A percentile compares a stretch with the other conserved stretches of the same genome.
Conservation (phyloP, 1,284 basidiomycete genomes). For the Erythrobasidium hasegawianum region DNA sequence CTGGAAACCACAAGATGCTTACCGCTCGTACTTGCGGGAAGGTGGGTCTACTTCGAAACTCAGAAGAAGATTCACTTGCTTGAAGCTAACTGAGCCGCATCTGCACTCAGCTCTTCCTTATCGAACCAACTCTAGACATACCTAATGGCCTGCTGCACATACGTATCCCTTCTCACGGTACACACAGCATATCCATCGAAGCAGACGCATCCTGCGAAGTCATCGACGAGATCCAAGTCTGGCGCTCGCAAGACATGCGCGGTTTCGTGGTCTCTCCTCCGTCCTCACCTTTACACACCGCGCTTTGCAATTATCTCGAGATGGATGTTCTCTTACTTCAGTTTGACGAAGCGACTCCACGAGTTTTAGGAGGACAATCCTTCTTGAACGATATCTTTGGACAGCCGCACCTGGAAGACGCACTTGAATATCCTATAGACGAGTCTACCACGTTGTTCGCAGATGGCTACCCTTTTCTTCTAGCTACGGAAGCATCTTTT, state of each 20-base stretch:
- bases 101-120: constrained; percentile 17
- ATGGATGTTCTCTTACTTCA: constrained; percentile 17
- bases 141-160: constrained; percentile 2
- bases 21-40: constrained; percentile 21
- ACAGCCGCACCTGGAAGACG: constrained; percentile 4
- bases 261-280: constrained; percentile 22
- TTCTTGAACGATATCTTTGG: constrained; percentile 23
- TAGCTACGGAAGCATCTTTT: constrained; percentile 27
- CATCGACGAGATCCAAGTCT: constrained; percentile 26
- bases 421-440: constrained; percentile 28
- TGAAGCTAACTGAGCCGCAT: no score
- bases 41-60: neutral
- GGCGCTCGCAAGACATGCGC: constrained; percentile 26
- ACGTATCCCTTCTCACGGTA: constrained; percentile 19
- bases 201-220: neutral
- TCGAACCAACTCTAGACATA: constrained; percentile 12
- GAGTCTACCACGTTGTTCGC: constrained; percentile 28
- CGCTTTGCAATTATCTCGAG: constrained; percentile 6
- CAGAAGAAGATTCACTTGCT: no score
- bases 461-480: constrained; percentile 23
- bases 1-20: constrained; percentile 25
- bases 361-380: constrained; percentile 12
- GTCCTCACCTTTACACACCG: constrained; percentile 10
- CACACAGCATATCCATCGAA: constrained; percentile 9
- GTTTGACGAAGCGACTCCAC: constrained; percentile 22